Conservation (phyloP, 768 basidiomycete species). For the Tylopilus subfusipes region DNA sequence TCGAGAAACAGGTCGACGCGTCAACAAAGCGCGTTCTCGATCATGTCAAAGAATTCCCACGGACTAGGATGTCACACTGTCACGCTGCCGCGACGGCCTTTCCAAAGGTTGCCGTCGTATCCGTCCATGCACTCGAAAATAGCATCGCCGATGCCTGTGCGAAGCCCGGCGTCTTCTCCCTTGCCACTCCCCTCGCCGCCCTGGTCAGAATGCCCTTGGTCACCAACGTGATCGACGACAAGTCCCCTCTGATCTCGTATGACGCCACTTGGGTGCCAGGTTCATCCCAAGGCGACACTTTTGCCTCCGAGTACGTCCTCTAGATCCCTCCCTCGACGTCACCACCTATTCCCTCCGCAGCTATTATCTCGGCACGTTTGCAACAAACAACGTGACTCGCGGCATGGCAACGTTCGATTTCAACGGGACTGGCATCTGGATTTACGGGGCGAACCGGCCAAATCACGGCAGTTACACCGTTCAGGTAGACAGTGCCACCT, state of each 20-base stretch:
- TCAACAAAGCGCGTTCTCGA: slow-evolving; percentile 25
- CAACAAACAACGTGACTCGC: slow-evolving; percentile 32
- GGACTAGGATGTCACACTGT: not conserved
- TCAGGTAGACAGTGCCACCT: slow-evolving; percentile 36
- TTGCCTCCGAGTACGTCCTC: slow-evolving; percentile 17
- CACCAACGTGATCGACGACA: slow-evolving; percentile 29
- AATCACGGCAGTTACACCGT: slow-evolving; percentile 48
- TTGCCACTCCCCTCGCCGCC: not conserved
- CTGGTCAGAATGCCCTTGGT: slow-evolving; percentile 21
- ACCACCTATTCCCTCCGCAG: slow-evolving; percentile 16
- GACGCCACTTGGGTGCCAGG: slow-evolving; percentile 25
- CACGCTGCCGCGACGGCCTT: too few relatives aligned
- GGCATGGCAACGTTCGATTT: slow-evolving; percentile 41
- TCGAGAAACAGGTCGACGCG: slow-evolving; percentile 44
- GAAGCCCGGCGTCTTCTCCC: not conserved
- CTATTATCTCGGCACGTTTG: slow-evolving; percentile 40
- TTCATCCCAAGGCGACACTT: slow-evolving; percentile 5
- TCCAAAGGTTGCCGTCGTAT: too few relatives aligned
- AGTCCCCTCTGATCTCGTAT: slow-evolving; percentile 31
- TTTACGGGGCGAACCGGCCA: slow-evolving; percentile 47
- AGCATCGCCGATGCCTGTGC: not conserved
- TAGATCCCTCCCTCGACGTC: not conserved
- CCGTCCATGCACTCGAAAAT: not conserved
- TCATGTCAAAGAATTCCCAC: slow-evolving; percentile 18
- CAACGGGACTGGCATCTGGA: slow-evolving; percentile 46